Base-by-base conservation (phyloP, 805 yeast genomes). In the Starmerella kuoi region DNA sequence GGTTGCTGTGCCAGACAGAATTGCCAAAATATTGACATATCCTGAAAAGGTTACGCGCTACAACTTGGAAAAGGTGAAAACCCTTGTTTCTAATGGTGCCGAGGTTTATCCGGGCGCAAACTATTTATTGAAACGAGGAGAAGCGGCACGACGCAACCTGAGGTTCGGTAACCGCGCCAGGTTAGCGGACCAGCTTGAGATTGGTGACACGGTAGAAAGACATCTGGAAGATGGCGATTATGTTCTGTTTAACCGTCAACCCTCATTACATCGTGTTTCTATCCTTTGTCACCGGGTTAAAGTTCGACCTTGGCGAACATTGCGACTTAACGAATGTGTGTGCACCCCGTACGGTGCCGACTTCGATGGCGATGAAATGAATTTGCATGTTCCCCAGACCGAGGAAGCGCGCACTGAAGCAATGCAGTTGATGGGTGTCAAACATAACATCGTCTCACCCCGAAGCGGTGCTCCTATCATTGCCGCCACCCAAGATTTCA, bases 301-400 rank as follows among this genome's bases (percentile, higher is more conserved):
- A 58, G 79, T 91, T 54, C 74, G 94, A 57, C 98, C 98, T 0
- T 91, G 97, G 97, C 73, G 98, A 66, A 91, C 99, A 2, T 84
- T 91, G 66, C 71, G 99, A 53, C 70, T 91, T 53, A 91, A 91
- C 60, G 97, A 91, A 63, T 91, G 98, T 79, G 99, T 91, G 8
- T 91, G 98, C 67, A 91, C 98, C 0, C 98, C 98, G 2, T 91
- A 91, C 65, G 93, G 93, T 61, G 99, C 99, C 31, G 99, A 91
- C 73, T 91, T 91, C 60, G 98, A 91, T 63, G 98, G 98, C 64
- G 98, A 91, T 65, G 98, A 91, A 63, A 91, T 91, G 98, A 91
- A 91, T 62, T 69, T 91, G 58, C 98, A 91, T 60, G 98, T 91
- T 35, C 98, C 98, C 1, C 99, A 91, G 62, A 91, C 97, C 1